Evolutionary conservation across 768 basidiomycete genomes (phyloP), one percentile per base, ranked within the genome.

Genomic region (Grammothele lineata): DNA sequence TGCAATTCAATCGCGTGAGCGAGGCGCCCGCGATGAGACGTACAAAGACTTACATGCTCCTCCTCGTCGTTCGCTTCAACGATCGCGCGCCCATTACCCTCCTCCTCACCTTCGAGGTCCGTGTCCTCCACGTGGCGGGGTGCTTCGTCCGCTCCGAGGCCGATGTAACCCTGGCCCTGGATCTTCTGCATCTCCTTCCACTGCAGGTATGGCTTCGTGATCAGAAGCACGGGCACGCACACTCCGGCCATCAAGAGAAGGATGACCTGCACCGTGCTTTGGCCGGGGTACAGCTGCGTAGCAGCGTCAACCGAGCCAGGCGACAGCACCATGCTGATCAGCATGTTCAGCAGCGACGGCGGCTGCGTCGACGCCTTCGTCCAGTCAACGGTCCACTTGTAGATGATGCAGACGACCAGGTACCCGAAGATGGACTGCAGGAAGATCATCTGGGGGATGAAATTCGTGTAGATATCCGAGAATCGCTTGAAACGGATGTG

Each of bases 361-460:
- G 96, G 92, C 27, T 72, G 68, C 7, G 77, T 80, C 2, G 76
- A 56, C 11, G 83, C 74, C 43, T 71, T 75, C 5, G 80, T 73
- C 96, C 96, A 99, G 68, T 99, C 91, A 50, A 92, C 74, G 22
- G 81, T 78, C 96, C 96, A 99, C 64, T 99, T 98, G 83, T 94
- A 93, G 57, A 97, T 64, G 69, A 98, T 96, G 69, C 90, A 93
- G 48, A 95, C 50, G 43, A 88, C 88, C 27, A 98, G 81, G 65
- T 98, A 98, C 43, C 95, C 96, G 60, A 99, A 99, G 66, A 99
- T 96, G 15, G 90, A 93, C 64, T 95, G 89, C 55, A 99, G 73
- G 78, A 99, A 99, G 51, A 98, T 79, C 74, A 99, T 87, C 66
- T 97, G 94, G 25, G 96, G 96, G 47, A 98, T 76, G 69, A 97